Percentiles rank a stretch among this genome's conserved stretches.
These are phyloP conservation scores for Penicillium macrosclerotiorum DNA, from an alignment of 495 filamentous ascomycete genomes.

Conservation along the genomic window DNA sequence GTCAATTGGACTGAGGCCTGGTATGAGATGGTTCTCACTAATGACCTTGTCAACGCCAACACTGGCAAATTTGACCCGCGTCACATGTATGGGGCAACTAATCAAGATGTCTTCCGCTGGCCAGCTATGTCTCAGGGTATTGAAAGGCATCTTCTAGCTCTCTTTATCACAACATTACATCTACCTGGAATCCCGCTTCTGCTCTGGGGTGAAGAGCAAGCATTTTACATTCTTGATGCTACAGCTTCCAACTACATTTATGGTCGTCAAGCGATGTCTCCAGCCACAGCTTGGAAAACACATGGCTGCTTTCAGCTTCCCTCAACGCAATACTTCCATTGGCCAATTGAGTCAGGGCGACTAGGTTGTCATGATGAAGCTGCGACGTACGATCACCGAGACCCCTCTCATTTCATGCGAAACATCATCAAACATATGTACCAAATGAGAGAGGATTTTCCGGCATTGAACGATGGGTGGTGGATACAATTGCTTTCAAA, in stretches of 20 bases:
- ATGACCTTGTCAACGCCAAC: conserved; percentile 65
- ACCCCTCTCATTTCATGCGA: conserved; percentile 64
- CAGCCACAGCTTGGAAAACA: conserved; percentile 64
- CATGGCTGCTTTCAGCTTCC: conserved; percentile 66
- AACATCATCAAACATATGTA: conserved; percentile 70
- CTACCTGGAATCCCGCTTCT: conserved; percentile 67
- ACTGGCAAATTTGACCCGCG: conserved; percentile 67
- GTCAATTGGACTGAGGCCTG: conserved; percentile 62
- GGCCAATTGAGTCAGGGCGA: conserved; percentile 55
- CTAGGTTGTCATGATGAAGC: conserved; percentile 58
- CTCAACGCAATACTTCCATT: conserved; percentile 55
- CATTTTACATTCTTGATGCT: conserved; percentile 64
- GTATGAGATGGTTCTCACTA: conserved; percentile 59
- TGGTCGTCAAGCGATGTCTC: conserved; percentile 66
- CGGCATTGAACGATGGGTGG: conserved; percentile 65
- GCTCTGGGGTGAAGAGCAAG: conserved; percentile 71
- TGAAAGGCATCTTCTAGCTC: conserved; percentile 58
- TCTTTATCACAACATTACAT: conserved; percentile 63
- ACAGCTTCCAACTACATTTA: conserved; percentile 69
- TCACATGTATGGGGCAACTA: conserved; percentile 68
- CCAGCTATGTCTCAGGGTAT: conserved; percentile 62
- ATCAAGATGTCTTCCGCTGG: conserved; percentile 78
- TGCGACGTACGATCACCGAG: conserved; percentile 64
- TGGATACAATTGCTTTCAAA: conserved; percentile 59
- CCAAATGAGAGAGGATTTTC: conserved; percentile 56